Conservation (phyloP, 345 rosid genomes). For the Eucalyptus leucophloia region DNA sequence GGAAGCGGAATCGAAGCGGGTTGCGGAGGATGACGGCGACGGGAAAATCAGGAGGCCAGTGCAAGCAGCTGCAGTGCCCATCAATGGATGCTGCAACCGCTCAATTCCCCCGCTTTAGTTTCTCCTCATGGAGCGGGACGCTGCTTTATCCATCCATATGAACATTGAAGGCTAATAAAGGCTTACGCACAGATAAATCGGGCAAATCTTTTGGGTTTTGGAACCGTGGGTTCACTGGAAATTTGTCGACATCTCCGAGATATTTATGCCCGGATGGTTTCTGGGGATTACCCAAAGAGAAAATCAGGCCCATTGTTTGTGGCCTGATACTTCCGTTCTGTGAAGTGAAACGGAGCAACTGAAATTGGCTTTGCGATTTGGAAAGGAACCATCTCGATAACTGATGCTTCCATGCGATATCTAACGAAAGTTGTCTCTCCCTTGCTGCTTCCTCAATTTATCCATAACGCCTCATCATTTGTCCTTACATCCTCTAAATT, state of each 20-base stretch:
- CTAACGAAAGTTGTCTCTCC: not conserved
- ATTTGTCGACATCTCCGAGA: not conserved
- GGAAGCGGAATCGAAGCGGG: not conserved
- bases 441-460: not conserved
- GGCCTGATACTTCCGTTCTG: not conserved
- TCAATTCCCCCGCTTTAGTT: not conserved
- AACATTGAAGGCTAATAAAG: too few relatives aligned
- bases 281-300: not conserved
- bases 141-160: not conserved
- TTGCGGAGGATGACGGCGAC: not conserved
- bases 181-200: not conserved
- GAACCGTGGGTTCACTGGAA: not conserved
- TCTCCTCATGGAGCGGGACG: not conserved
- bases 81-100: not conserved
- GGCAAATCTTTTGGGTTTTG: not conserved
- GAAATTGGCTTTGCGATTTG: not conserved
- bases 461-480: not conserved
- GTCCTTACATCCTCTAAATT: not conserved
- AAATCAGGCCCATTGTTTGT: not conserved
- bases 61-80: not conserved
- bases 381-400: not conserved
- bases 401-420: not conserved
- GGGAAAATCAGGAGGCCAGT: not conserved
- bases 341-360: not conserved
- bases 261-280: not conserved